Conservation (phyloP, 2,329 filamentous ascomycete genomes). For the Exophiala viscosa region DNA sequence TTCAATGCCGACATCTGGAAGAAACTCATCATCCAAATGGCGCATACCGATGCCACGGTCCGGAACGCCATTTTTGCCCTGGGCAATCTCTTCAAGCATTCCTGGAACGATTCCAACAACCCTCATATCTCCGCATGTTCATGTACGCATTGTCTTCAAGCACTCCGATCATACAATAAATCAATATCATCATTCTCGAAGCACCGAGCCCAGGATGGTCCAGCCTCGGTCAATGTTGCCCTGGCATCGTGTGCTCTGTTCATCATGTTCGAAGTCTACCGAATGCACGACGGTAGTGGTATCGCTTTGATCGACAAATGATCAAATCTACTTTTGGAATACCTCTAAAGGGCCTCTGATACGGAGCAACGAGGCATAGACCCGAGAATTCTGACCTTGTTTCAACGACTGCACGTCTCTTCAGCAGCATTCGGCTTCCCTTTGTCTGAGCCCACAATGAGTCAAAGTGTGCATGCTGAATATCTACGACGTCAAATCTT, state of each 20-base stretch:
- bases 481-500: neutral
- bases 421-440: slow-evolving; percentile 3
- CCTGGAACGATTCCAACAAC: neutral
- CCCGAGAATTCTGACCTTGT: slow-evolving; percentile 1
- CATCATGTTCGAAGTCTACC: slow-evolving; percentile 7
- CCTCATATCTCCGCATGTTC: slow-evolving; percentile 1
- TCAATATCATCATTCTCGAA: slow-evolving; percentile 2
- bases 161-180: slow-evolving; percentile 12
- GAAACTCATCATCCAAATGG: slow-evolving; percentile 34
- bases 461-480: neutral
- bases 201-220: neutral
- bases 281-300: slow-evolving; percentile 6
- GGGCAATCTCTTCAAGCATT: slow-evolving; percentile 31
- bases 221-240: neutral
- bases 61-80: slow-evolving; percentile 38
- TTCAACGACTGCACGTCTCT: slow-evolving; percentile 3
- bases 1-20: slow-evolving; percentile 36
- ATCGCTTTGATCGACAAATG: slow-evolving; percentile 5
- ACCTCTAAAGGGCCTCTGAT: neutral
- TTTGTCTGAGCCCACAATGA: neutral
- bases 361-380: neutral
- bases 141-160: slow-evolving; percentile 2
- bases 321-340: slow-evolving; percentile 3
- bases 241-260: slow-evolving; percentile 5
- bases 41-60: slow-evolving; percentile 35